These are phyloP conservation scores for Fraxinus sp. DNA, from an alignment of 305 asterid species.

Conservation along the genomic window DNA sequence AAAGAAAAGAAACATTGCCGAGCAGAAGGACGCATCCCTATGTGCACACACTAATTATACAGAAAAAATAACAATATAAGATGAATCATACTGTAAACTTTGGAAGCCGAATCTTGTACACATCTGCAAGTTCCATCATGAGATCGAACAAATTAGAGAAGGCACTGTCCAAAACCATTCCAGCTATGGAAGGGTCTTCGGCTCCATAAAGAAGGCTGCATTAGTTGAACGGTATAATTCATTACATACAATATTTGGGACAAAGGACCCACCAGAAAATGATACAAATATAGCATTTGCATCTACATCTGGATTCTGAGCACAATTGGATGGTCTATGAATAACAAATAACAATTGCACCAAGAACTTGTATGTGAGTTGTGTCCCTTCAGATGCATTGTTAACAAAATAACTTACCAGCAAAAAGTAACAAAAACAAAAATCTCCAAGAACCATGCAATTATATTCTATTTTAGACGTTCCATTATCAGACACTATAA, in stretches of 20 bases:
- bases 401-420: background rate
- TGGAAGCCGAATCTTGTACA: constrained; percentile 90
- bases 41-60: background rate
- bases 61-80: background rate
- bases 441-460: background rate
- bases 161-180: constrained; percentile 97
- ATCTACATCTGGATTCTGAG: background rate
- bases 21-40: background rate
- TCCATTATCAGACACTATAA: constrained; percentile 15
- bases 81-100: constrained; percentile 60
- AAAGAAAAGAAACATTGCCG: background rate
- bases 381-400: background rate
- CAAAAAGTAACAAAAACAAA: background rate
- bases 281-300: background rate
- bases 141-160: constrained; percentile 88
- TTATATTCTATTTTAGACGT: background rate
- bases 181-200: constrained; percentile 97
- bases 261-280: background rate
- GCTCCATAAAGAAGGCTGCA: constrained; percentile 98
- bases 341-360: background rate
- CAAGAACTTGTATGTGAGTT: background rate
- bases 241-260: constrained; percentile 15
- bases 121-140: constrained; percentile 96
- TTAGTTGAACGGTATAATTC: constrained; percentile 17
- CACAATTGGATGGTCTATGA: background rate